Percentiles rank a stretch among this genome's conserved stretches.
phyloP scores from a whole-genome alignment of 805 yeast genomes.

The Zygosaccharomyces pseudorouxii region DNA sequence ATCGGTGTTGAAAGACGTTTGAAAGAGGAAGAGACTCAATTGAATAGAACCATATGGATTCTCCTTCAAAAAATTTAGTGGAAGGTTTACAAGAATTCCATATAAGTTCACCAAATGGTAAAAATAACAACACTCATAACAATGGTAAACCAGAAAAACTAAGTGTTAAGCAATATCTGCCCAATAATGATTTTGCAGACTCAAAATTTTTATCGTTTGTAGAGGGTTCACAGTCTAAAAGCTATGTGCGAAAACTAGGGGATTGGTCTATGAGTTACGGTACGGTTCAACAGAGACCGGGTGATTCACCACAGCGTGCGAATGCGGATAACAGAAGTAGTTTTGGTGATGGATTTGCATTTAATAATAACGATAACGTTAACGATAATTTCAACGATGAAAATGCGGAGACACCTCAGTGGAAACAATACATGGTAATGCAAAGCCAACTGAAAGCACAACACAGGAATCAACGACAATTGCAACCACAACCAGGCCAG shows the following conservation, averaged over 20 bases:
- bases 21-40: background rate
- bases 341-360: constrained; percentile 2
- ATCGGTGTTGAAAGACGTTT: background rate
- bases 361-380: background rate
- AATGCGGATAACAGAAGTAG: constrained; percentile 1
- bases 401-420: constrained; percentile 22
- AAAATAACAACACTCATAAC: too few species aligned
- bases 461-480: background rate
- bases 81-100: constrained; percentile 25
- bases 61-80: constrained; percentile 17
- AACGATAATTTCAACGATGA: constrained; percentile 3
- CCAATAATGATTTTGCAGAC: constrained; percentile 19
- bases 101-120: constrained; percentile 18
- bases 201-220: constrained; percentile 15
- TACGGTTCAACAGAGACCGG: constrained; percentile 21
- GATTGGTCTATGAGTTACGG: constrained; percentile 28
- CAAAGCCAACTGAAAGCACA: constrained; percentile 3
- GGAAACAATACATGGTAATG: constrained; percentile 21
- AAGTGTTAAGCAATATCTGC: constrained; percentile 16
- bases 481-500: background rate
- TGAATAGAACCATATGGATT: constrained; percentile 9
- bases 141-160: background rate
- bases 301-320: constrained; percentile 7
- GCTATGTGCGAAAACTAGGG: constrained; percentile 17
- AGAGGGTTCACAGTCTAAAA: constrained; percentile 13